Percentiles rank a stretch among this genome's conserved stretches.
Conservation (phyloP, 202 grass and related monocot genomes). For the Schoenoplectus tabernaemontani region DNA sequence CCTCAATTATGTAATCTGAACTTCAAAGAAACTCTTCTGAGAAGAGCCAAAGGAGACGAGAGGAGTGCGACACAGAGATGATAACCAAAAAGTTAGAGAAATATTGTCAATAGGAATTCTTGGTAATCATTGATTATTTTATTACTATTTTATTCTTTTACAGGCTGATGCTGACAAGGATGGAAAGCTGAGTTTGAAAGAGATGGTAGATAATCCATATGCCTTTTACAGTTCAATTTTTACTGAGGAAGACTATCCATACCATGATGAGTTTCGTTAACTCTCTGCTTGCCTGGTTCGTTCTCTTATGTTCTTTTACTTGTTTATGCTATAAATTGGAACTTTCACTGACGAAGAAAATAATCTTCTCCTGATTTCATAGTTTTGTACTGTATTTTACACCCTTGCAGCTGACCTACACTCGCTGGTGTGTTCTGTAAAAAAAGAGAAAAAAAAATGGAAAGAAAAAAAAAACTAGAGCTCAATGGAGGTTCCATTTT, state of each 20-base stretch:
- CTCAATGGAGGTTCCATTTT: neutral
- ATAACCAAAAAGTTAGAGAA: neutral
- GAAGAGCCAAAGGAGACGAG: neutral
- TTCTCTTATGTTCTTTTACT: conserved; percentile 13
- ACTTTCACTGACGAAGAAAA: neutral
- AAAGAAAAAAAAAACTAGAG: too few relatives aligned
- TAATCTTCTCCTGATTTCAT: neutral
- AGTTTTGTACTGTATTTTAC: neutral
- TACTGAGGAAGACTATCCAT: conserved; percentile 61
- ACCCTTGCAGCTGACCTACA: neutral
- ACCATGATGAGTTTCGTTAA: conserved; percentile 89
- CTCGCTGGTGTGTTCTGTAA: neutral
- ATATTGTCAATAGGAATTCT: neutral
- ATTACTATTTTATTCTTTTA: conserved; percentile 17
- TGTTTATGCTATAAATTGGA: neutral
- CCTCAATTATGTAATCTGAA: neutral
- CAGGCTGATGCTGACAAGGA: conserved; percentile 90
- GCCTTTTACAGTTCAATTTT: conserved; percentile 87
- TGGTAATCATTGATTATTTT: neutral
- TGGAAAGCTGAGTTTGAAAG: conserved; percentile 62
- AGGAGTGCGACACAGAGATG: neutral
- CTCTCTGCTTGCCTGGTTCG: conserved; percentile 15
- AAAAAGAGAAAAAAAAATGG: too few relatives aligned
- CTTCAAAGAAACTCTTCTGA: neutral
- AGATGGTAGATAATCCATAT: conserved; percentile 92